Evolutionary conservation across 2,329 filamentous ascomycete species (phyloP).

Genomic region (Zymoseptoria pseudotritici): DNA sequence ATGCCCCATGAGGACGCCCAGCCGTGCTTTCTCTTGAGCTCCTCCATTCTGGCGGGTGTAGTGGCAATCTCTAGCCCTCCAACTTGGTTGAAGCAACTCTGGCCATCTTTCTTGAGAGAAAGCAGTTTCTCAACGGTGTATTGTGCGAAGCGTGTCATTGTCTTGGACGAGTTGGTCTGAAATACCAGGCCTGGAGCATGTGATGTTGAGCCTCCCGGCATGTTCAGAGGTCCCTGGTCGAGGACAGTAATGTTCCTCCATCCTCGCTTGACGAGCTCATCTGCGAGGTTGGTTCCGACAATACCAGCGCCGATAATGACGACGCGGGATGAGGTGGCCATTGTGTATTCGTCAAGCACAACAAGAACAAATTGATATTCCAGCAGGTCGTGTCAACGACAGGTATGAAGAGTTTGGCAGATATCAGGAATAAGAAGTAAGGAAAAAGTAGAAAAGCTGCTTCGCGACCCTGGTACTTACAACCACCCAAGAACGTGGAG

Average conservation of each 20-base stretch:
- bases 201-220: constrained; percentile 59
- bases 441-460: neutral
- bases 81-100: constrained; percentile 55
- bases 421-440: neutral
- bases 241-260: constrained; percentile 58
- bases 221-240: constrained; percentile 54
- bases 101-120: constrained; percentile 43
- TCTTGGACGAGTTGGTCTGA: constrained; percentile 53
- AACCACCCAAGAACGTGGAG: neutral
- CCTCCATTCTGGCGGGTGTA: constrained; percentile 50
- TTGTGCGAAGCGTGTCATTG: constrained; percentile 51
- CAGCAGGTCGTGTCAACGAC: neutral
- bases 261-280: constrained; percentile 55
- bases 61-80: constrained; percentile 58
- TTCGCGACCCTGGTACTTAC: neutral
- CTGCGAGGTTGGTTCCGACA: constrained; percentile 56
- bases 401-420: neutral
- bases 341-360: constrained; percentile 10
- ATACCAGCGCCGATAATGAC: constrained; percentile 59
- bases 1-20: constrained; percentile 56
- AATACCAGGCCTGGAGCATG: constrained; percentile 59
- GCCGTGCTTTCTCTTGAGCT: constrained; percentile 56
- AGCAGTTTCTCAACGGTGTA: constrained; percentile 57
- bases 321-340: constrained; percentile 34
- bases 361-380: neutral